Conservation (phyloP, 1,139 yeast genomes). For the Pneumocystis sp. region DNA sequence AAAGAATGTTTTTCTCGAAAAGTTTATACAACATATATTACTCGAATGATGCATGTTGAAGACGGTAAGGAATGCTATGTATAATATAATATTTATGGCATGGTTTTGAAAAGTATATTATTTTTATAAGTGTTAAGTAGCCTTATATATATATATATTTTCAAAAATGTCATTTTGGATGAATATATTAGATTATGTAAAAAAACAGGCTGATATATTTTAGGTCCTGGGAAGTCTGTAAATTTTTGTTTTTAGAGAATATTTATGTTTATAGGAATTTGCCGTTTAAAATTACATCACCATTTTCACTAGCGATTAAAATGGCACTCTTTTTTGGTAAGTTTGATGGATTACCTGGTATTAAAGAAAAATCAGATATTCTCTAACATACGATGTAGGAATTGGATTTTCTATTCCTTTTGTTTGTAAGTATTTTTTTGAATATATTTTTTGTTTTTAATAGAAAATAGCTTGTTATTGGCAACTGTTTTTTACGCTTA, state of each 20-base stretch:
- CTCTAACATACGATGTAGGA: neutral
- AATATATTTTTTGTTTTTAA: neutral
- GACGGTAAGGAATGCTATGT: neutral
- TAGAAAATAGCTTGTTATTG: neutral
- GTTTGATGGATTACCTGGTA: neutral
- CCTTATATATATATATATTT: neutral
- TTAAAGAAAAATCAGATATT: neutral
- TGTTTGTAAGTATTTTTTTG: neutral
- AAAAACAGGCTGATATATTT: neutral
- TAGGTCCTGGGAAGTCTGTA: neutral
- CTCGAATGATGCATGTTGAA: neutral
- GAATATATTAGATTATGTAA: neutral
- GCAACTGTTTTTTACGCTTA: neutral
- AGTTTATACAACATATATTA: neutral
- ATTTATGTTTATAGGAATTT: neutral
- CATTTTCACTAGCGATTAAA: neutral
- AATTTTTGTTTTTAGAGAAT: neutral
- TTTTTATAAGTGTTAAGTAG: neutral
- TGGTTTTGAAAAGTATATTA: neutral
- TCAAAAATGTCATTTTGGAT: neutral
- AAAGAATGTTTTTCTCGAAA: neutral
- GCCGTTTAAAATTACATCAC: neutral
- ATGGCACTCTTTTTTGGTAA: neutral
- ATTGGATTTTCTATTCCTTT: conserved; percentile 1
- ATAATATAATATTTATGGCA: no score